phyloP scores from a whole-genome alignment of 768 basidiomycete genomes.

The Multifurca ochricompacta region DNA sequence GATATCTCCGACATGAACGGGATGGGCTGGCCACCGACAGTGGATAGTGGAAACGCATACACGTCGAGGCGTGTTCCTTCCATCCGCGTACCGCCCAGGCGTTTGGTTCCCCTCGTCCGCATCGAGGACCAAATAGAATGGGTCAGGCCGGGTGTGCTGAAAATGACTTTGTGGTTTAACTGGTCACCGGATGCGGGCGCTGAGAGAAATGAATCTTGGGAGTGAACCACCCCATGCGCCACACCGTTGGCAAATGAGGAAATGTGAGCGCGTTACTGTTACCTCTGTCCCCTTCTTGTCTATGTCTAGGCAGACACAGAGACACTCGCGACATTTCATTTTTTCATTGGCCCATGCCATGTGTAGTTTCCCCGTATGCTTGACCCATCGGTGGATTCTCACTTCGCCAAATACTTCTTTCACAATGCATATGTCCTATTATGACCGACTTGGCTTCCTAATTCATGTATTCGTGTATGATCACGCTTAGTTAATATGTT shows the following conservation, averaged over 20 bases:
- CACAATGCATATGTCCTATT: no score
- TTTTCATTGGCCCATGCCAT: no score
- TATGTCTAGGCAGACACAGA: no score
- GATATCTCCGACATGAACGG: background rate
- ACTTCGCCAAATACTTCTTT: no score
- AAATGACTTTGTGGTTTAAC: slow-evolving; percentile 8
- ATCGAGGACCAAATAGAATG: slow-evolving; percentile 1
- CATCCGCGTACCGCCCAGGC: background rate
- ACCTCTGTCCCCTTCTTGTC: no score
- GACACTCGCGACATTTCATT: no score
- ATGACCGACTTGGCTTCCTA: no score
- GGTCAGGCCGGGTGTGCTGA: background rate
- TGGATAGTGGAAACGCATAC: background rate
- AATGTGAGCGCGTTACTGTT: no score
- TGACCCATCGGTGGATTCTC: no score
- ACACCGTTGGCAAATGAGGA: background rate
- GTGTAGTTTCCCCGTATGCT: no score
- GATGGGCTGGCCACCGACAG: background rate
- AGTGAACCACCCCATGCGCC: background rate
- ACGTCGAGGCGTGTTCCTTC: background rate
- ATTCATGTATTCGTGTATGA: no score
- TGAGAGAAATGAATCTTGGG: background rate
- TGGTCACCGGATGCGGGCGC: slow-evolving; percentile 9
- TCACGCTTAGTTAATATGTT: no score
- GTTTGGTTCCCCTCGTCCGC: slow-evolving; percentile 3